phyloP scores from a whole-genome alignment of 2,329 filamentous ascomycete species.

The Aspergillus vadensis region DNA sequence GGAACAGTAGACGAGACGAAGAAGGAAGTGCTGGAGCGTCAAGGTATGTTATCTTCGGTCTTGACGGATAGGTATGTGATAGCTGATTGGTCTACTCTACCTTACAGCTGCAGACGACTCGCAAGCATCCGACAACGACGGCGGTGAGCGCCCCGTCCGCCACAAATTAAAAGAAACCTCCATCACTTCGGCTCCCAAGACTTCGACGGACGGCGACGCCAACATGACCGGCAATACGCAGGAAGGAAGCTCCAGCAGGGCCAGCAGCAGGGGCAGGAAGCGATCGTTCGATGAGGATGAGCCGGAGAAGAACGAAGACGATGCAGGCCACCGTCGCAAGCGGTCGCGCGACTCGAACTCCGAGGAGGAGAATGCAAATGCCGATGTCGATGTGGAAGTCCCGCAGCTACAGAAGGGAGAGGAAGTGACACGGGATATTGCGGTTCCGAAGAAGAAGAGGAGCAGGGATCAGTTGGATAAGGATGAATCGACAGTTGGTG shows the following conservation, averaged over 20 bases:
- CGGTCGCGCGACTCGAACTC: constrained; percentile 46
- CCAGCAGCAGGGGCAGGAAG: constrained; percentile 34
- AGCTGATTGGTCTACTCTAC: not conserved
- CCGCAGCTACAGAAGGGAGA: constrained; percentile 14
- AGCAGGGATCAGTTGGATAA: constrained; percentile 47
- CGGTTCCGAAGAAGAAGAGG: constrained; percentile 47
- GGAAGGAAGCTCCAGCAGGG: constrained; percentile 20
- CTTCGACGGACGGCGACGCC: constrained; percentile 14
- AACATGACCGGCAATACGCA: constrained; percentile 13
- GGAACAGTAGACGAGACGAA: not conserved
- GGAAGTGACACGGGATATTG: constrained; percentile 25
- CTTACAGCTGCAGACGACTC: constrained; percentile 29
- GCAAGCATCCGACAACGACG: constrained; percentile 41
- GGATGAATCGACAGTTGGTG: constrained; percentile 29
- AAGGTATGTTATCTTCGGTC: not conserved
- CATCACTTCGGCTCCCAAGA: constrained; percentile 48
- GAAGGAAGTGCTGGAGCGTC: not conserved
- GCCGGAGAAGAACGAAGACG: constrained; percentile 29
- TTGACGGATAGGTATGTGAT: no score
- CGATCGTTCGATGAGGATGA: constrained; percentile 40
- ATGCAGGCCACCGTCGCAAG: constrained; percentile 41
- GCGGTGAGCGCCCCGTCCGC: constrained; percentile 59
- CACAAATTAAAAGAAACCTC: constrained; percentile 64
- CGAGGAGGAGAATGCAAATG: constrained; percentile 25
- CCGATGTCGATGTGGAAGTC: not conserved